A percentile compares a stretch with the other conserved stretches of the same genome.
Conservation (phyloP, 2,329 filamentous ascomycete species). For the Fusarium musae region DNA sequence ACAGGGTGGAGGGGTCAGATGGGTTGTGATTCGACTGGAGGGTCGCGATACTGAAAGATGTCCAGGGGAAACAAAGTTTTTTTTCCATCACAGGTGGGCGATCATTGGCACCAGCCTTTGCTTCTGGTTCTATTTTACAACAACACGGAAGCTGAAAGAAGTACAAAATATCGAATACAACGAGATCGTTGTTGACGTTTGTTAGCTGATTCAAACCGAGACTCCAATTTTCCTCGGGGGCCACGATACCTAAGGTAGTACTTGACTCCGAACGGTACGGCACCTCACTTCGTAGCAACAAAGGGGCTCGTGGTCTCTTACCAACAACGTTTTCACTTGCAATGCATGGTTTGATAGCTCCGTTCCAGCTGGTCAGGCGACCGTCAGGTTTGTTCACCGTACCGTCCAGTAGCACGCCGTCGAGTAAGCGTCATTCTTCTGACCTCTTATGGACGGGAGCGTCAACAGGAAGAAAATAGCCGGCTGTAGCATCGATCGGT, state of each 20-base stretch:
- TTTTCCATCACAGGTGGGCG: neutral
- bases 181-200: neutral
- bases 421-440: conserved; percentile 47
- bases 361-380: conserved; percentile 36
- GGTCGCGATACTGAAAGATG: conserved; percentile 19
- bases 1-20: conserved; percentile 19
- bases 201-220: neutral
- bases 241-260: neutral
- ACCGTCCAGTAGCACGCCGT: conserved; percentile 40
- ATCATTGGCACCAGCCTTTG: conserved; percentile 14
- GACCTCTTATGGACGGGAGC: conserved; percentile 39
- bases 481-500: conserved; percentile 33
- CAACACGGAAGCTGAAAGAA: neutral
- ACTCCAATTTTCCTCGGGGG: neutral
- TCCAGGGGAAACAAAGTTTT: conserved; percentile 33
- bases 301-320: neutral
- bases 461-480: conserved; percentile 24
- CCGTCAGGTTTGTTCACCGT: conserved; percentile 25
- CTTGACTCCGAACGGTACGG: neutral
- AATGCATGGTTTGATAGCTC: conserved; percentile 24
- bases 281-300: neutral
- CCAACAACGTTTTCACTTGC: conserved; percentile 15
- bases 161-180: neutral
- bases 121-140: conserved; percentile 4
- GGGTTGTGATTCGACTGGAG: conserved; percentile 36